Base-by-base conservation (phyloP, 352 stramenopile genomes). In the Pilasporangium apinafurcum region DNA sequence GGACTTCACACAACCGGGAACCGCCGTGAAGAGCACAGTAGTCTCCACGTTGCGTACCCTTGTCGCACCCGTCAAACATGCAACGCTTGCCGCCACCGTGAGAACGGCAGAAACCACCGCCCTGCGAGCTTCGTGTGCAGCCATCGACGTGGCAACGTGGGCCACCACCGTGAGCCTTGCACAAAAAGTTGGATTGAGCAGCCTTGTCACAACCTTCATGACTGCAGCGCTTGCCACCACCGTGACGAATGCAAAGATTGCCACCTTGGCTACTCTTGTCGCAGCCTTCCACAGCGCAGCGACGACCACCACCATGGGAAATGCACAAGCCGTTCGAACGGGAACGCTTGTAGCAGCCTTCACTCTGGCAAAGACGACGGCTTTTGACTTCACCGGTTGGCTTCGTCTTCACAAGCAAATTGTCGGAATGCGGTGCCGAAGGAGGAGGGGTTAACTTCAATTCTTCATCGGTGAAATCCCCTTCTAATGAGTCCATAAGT, bases 31-130 rank as follows among this genome's bases (percentile, higher is more conserved):
- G 62, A 10, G 82, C 84, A 36, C 84, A 95, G 56, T 84, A 92
- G 54, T 86, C 80, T 35, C 83, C 84, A 10, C 80, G 82, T 62
- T 94, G 83, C 46, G 83, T 89, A 34, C 83, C 80, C 68, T 94
- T 94, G 59, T 83, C 72, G 48, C 84, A 95, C 27, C 75, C 77
- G 29, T 87, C 67, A 37, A 83, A 77, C 51, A 79, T 78, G 65
- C 84, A 95, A 50, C 75, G 76, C 72, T 94, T 91, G 56, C 84
- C 84, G 25, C 84, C 82, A 35, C 84, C 84, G 60, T 95, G 84
- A 29, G 77, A 87, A 17, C 82, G 77, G 62, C 82, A 95, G 54
- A 68, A 89, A 12, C 81, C 81, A 21, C 83, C 77, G 21, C 80
- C 81, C 54, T 93, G 76, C 25, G 77, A 86, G 49, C 75, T 83